Percentiles rank a stretch among this genome's conserved stretches.
These are phyloP conservation scores for Oryza longistaminata DNA, from an alignment of 176 grass and related monocot species.

Conservation along the genomic window DNA sequence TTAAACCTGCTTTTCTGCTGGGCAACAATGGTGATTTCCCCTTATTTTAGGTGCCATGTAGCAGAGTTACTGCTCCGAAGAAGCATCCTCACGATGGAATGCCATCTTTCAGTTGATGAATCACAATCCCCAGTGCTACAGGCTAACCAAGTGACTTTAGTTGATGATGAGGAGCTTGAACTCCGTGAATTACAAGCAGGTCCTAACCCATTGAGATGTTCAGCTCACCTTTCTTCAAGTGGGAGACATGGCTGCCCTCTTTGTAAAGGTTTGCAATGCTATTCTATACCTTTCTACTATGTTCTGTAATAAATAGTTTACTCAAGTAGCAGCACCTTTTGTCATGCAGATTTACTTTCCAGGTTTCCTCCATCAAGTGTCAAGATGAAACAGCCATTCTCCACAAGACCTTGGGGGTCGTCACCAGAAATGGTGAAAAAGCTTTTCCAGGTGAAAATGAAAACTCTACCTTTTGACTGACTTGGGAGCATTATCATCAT, in stretches of 20 bases:
- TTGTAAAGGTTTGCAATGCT: conserved; percentile 77
- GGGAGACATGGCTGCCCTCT: conserved; percentile 82
- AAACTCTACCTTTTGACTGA: conserved; percentile 9
- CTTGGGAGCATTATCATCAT: neutral
- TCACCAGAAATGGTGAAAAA: conserved; percentile 92
- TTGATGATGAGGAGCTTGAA: conserved; percentile 97
- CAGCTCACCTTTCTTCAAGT: conserved; percentile 88
- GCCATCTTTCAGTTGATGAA: conserved; percentile 75
- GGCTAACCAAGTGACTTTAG: conserved; percentile 45
- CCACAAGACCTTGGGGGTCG: conserved; percentile 84
- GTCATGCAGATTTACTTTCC: conserved; percentile 77
- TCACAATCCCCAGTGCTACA: conserved; percentile 52
- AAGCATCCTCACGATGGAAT: conserved; percentile 51
- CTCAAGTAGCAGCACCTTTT: conserved; percentile 5
- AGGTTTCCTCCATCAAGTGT: conserved; percentile 94
- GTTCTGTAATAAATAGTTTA: conserved; percentile 30
- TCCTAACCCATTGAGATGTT: conserved; percentile 89
- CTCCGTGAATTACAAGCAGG: conserved; percentile 87
- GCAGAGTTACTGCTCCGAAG: conserved; percentile 49
- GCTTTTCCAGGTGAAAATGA: conserved; percentile 78
- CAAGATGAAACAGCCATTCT: conserved; percentile 88
- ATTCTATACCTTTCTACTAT: neutral
- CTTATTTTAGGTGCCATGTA: conserved; percentile 57
- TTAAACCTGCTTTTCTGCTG: neutral
- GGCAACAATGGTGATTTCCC: neutral